Base-by-base conservation (phyloP, 768 basidiomycete genomes). In the Leccinum fibrillosum region DNA sequence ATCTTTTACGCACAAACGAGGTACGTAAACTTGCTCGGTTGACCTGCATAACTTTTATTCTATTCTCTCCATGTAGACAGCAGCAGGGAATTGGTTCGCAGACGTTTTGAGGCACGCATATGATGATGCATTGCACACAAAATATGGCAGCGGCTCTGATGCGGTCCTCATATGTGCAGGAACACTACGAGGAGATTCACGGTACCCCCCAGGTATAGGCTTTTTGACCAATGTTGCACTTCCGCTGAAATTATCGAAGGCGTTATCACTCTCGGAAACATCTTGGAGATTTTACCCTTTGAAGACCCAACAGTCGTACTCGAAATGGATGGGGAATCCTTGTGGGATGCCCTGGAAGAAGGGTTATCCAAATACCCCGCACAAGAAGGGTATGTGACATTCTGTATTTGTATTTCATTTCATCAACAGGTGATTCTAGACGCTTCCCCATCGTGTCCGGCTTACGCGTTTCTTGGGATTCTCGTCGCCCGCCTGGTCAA, bases 371-470 rank as follows among this genome's bases (percentile, higher is more conserved):
- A 82, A 53, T 95, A 89, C 83, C 94, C 94, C 7, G 87, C 92
- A 17, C 92, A 94, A 72, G 94, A 95, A 80, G 94, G 94, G 92
- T 85, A 59, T 71, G 77, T 58, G 2, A 50, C n/a, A 9, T 57
- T 23, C 25, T 21, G 0, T 37, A 12, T 32, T 15, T n/a, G 30
- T 8, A 35, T 47, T 8, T 0, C 2, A 39, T 51, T 35, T 21
- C 10, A 19, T 50, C 54, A 25, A 68, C 9, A 17, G 3, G 4
- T 42, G 8, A 7, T 51, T 49, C 12, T 53, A 94, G 93, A 21
- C 90, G 94, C 12, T 97, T 97, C 74, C 93, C 94, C 0, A 80
- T 93, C 12, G 78, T 96, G 37, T 89, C 93, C 23, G 94, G 94
- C 17, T 80, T 95, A 39, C 85, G 84, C 11, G 88, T 95, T 9